phyloP scores from a whole-genome alignment of 768 basidiomycete genomes.

The Ramaria sp. region DNA sequence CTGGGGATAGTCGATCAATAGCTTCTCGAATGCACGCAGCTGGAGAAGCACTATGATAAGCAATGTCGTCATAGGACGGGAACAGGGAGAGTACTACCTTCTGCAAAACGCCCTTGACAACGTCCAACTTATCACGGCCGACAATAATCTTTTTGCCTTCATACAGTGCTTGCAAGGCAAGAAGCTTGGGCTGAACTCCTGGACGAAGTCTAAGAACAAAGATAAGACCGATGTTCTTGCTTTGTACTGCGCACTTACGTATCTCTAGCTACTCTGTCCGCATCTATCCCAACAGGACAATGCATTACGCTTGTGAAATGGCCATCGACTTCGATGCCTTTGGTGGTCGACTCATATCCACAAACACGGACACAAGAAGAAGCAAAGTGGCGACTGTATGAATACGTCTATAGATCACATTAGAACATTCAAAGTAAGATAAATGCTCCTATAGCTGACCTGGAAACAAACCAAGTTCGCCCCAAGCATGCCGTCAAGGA shows the following conservation, averaged over 20 bases:
- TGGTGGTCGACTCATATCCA: slow-evolving; percentile 60
- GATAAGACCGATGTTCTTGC: background rate
- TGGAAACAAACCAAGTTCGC: slow-evolving; percentile 96
- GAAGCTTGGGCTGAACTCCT: slow-evolving; percentile 84
- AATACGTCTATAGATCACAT: slow-evolving; percentile 58
- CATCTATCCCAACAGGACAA: slow-evolving; percentile 94
- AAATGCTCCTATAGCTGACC: slow-evolving; percentile 18
- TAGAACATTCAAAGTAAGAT: background rate
- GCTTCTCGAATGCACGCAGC: slow-evolving; percentile 93
- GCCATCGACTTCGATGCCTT: slow-evolving; percentile 75
- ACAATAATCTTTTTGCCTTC: slow-evolving; percentile 98
- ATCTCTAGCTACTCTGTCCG: slow-evolving; percentile 77
- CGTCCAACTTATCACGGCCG: slow-evolving; percentile 93
- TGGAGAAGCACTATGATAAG: slow-evolving; percentile 18
- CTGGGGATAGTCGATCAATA: slow-evolving; percentile 86
- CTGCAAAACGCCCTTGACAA: slow-evolving; percentile 96
- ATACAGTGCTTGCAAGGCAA: slow-evolving; percentile 73
- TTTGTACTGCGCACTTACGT: slow-evolving; percentile 32
- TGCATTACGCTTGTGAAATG: slow-evolving; percentile 75
- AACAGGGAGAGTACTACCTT: slow-evolving; percentile 42
- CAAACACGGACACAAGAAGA: slow-evolving; percentile 94
- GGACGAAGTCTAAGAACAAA: slow-evolving; percentile 41
- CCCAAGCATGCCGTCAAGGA: slow-evolving; percentile 95
- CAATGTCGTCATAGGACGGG: background rate
- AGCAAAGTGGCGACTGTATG: slow-evolving; percentile 89